phyloP scores from a whole-genome alignment of 1,284 basidiomycete genomes.

The Coriolopsis trogii region DNA sequence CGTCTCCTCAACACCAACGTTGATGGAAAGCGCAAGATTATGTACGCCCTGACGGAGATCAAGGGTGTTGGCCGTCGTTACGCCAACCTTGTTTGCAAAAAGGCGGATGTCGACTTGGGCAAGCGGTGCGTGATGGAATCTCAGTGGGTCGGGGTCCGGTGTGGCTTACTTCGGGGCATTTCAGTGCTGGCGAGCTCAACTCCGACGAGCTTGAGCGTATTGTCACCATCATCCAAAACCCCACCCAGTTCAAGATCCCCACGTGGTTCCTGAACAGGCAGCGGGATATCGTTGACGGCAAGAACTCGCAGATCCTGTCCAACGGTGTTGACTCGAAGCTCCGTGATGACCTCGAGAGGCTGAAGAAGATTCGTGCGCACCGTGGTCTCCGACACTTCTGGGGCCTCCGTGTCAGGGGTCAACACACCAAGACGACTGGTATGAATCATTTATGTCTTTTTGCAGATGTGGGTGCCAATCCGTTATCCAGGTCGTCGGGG shows the following conservation, averaged over 20 bases:
- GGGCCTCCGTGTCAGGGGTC: constrained; percentile 94
- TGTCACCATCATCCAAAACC: constrained; percentile 99
- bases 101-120: constrained; percentile 98
- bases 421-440: constrained; percentile 99
- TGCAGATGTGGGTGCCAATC: background rate
- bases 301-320: constrained; percentile 95
- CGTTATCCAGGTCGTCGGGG: constrained; percentile 72
- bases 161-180: background rate
- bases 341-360: constrained; percentile 96
- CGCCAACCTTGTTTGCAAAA: constrained; percentile 99
- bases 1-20: constrained; percentile 99
- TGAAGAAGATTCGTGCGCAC: constrained; percentile 99
- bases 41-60: constrained; percentile 98
- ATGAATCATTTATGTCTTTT: constrained; percentile 31
- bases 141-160: background rate
- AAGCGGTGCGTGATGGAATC: constrained; percentile 86
- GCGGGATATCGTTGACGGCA: constrained; percentile 97
- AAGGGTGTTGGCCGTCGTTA: constrained; percentile 99
- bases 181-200: constrained; percentile 91
- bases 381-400: constrained; percentile 98
- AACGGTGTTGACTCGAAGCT: constrained; percentile 99
- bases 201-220: constrained; percentile 98
- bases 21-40: constrained; percentile 98
- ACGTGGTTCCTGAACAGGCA: constrained; percentile 99
- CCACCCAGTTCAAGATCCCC: constrained; percentile 99